A percentile compares a stretch with the other conserved stretches of the same genome.
Evolutionary conservation across 805 yeast species (phyloP).

Genomic region (Nakazawaea anatomiae): DNA sequence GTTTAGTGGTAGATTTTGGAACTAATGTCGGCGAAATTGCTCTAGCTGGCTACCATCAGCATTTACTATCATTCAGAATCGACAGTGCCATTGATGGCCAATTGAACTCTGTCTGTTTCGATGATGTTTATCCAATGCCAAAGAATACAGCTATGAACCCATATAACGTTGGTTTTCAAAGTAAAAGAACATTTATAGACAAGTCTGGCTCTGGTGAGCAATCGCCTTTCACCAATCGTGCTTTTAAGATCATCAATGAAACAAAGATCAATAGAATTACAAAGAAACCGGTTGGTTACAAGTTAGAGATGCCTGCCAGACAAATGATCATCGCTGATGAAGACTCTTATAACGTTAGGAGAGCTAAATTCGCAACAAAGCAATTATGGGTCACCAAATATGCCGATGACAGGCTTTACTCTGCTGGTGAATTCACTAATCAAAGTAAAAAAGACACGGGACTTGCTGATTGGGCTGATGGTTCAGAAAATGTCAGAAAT

Average conservation of each 20-base stretch:
- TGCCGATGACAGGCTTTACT: slow-evolving; percentile 63
- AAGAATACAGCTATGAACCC: slow-evolving; percentile 50
- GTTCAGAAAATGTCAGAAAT: slow-evolving; percentile 62
- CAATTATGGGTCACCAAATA: slow-evolving; percentile 82
- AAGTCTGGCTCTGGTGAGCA: slow-evolving; percentile 69
- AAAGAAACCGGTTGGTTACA: slow-evolving; percentile 70
- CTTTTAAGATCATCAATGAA: slow-evolving; percentile 72
- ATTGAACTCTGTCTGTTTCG: slow-evolving; percentile 65
- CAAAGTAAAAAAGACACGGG: slow-evolving; percentile 72
- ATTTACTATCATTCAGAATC: slow-evolving; percentile 69
- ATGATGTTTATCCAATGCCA: slow-evolving; percentile 61
- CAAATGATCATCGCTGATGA: slow-evolving; percentile 68
- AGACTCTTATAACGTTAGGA: slow-evolving; percentile 57
- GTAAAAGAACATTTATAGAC: slow-evolving; percentile 60
- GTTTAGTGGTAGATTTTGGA: slow-evolving; percentile 59
- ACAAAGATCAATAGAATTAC: slow-evolving; percentile 63
- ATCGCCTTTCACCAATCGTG: slow-evolving; percentile 69
- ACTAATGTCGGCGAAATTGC: slow-evolving; percentile 75
- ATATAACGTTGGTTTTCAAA: slow-evolving; percentile 62
- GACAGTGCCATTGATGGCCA: slow-evolving; percentile 83
- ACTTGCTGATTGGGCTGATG: slow-evolving; percentile 64
- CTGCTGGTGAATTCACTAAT: slow-evolving; percentile 85
- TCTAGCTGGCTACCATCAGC: slow-evolving; percentile 83
- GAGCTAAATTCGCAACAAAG: slow-evolving; percentile 72
- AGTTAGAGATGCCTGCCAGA: slow-evolving; percentile 65